Base-by-base conservation (phyloP, 2,329 filamentous ascomycete species). In the Ceratocystis smalleyi region DNA sequence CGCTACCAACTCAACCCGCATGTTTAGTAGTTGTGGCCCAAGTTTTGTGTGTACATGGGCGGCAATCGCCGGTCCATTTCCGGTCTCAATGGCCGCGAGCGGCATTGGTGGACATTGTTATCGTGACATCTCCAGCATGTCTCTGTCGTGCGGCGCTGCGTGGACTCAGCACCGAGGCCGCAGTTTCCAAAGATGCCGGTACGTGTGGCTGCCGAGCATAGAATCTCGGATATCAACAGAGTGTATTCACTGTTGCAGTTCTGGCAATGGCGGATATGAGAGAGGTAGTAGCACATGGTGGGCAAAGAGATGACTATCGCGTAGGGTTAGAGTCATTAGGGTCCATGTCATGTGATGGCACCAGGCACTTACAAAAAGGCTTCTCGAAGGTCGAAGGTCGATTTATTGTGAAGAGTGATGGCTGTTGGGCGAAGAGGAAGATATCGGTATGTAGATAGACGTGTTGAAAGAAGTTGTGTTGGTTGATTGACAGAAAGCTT, bases 211-310 rank as follows among this genome's bases (percentile, higher is more conserved):
- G 65, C 67, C 19, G 70, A 65, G 67, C 74, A 75, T 6, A 68
- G 68, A 19, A 69, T 69, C 64, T 75, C 74, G 2, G 74, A 74
- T 30, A 75, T 75, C 30, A 75, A 71, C 22, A 75, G 70, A 0
- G 71, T 75, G 55, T 75, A 72, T 64, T 73, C 70, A 55, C 68
- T 67, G 57, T 69, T 69, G 67, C 74, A 75, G 47, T 70, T 55
- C 63, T 70, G 71, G 69, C 74, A 75, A 62, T 70, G 69, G 59
- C 73, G 71, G 54, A 74, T 68, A 67, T 76, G 72, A 40, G 69
- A 74, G 65, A 71, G 70, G 69, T 72, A 75, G 68, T 71, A 74
- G 69, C 74, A 76, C 75, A 75, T 76, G 65, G 22, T 68, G 65
- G 65, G 45, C 62, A 62, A 54, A 15, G 71, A 68, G 17, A 24